phyloP scores from a whole-genome alignment of 129 eudicot species.

The Silybum marianum region DNA sequence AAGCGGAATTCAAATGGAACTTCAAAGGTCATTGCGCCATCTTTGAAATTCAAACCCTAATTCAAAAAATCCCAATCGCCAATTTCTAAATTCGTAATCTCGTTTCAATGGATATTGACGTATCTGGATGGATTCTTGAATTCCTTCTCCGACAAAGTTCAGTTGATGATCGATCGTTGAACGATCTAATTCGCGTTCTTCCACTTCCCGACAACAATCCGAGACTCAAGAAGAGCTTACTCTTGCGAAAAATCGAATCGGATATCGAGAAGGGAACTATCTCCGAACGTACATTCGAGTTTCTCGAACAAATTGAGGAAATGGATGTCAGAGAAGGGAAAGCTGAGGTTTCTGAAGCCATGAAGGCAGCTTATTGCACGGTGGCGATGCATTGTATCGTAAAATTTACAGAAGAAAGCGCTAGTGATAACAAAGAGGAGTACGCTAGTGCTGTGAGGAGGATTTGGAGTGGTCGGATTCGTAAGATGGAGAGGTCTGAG shows the following conservation, averaged over 20 bases:
- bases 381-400: conserved; percentile 63
- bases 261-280: conserved; percentile 27
- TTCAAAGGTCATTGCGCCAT: conserved; percentile 18
- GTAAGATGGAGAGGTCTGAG: conserved; percentile 40
- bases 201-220: conserved; percentile 47
- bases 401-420: conserved; percentile 24
- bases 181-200: conserved; percentile 36
- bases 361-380: conserved; percentile 64
- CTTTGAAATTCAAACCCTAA: conserved; percentile 22
- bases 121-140: conserved; percentile 67
- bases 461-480: conserved; percentile 62
- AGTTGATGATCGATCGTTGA: conserved; percentile 36
- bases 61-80: background rate
- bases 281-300: conserved; percentile 41
- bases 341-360: conserved; percentile 27
- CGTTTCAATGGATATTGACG: conserved; percentile 51
- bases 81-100: background rate
- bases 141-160: conserved; percentile 53
- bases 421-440: conserved; percentile 20
- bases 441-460: conserved; percentile 46
- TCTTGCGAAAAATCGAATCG: conserved; percentile 48
- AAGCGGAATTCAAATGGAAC: background rate
- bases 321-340: conserved; percentile 33
- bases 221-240: conserved; percentile 38
- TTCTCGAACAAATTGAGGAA: conserved; percentile 57